These are phyloP conservation scores for Amanita exitialis DNA, from an alignment of 768 basidiomycete genomes.

Conservation along the genomic window DNA sequence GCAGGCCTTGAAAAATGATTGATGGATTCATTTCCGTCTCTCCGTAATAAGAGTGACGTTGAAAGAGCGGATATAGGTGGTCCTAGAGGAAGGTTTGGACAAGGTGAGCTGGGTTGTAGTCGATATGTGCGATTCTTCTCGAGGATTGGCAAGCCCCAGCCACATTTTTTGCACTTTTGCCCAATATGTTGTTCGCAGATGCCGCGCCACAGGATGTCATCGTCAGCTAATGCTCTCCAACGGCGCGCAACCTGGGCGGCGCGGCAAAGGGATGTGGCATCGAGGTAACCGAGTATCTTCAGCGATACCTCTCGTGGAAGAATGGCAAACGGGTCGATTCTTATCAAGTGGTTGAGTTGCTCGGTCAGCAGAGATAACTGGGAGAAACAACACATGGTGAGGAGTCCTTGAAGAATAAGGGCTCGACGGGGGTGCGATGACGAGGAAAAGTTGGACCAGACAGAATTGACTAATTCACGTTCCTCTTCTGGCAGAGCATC, in stretches of 20 bases:
- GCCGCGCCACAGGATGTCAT: conserved; percentile 88
- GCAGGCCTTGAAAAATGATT: conserved; percentile 21
- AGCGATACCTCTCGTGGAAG: conserved; percentile 87
- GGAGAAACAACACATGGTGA: conserved; percentile 99
- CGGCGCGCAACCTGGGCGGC: conserved; percentile 82
- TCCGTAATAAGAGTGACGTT: conserved; percentile 15
- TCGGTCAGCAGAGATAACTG: conserved; percentile 95
- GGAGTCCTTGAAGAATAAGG: conserved; percentile 90
- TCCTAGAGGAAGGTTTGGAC: conserved; percentile 17
- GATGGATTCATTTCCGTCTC: conserved; percentile 21
- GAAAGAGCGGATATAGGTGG: conserved; percentile 11
- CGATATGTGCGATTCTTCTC: conserved; percentile 56
- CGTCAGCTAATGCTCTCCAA: conserved; percentile 89
- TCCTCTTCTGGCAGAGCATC: conserved; percentile 83
- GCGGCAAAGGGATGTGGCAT: conserved; percentile 86
- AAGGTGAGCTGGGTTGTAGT: conserved; percentile 27
- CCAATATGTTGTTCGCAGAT: conserved; percentile 99
- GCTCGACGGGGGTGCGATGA: conserved; percentile 86
- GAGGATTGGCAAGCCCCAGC: conserved; percentile 91
- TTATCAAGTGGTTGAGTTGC: conserved; percentile 83
- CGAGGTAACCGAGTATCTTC: conserved; percentile 80
- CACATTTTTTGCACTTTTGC: conserved; percentile 92
- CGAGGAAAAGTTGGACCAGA: conserved; percentile 96
- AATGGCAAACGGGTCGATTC: conserved; percentile 88
- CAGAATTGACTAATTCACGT: conserved; percentile 76